These are phyloP conservation scores for Cladosporium cucumerinum DNA, from an alignment of 2,329 filamentous ascomycete genomes.

Conservation along the genomic window DNA sequence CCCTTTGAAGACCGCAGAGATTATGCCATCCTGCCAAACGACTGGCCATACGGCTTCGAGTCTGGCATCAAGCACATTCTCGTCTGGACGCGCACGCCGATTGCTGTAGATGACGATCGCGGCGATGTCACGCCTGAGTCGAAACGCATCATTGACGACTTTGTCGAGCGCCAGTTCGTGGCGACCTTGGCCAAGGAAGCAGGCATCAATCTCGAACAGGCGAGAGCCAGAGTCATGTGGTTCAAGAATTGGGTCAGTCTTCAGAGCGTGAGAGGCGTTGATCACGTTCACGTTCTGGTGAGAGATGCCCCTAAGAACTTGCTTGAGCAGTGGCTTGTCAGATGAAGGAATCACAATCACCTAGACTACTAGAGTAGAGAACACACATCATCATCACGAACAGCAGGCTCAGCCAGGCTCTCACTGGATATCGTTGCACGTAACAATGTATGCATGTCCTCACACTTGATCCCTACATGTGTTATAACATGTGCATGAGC, in stretches of 20 bases:
- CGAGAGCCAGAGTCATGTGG: conserved; percentile 54
- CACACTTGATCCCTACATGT: not conserved
- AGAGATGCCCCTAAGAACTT: conserved; percentile 43
- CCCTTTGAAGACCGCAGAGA: conserved; percentile 56
- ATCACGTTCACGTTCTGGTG: conserved; percentile 56
- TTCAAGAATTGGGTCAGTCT: conserved; percentile 63
- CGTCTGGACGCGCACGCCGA: conserved; percentile 55
- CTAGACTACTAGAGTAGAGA: not conserved
- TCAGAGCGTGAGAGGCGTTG: conserved; percentile 58
- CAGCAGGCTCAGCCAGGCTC: not conserved
- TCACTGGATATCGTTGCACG: not conserved
- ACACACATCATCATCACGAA: not conserved
- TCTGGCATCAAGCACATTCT: conserved; percentile 55
- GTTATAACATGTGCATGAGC: not conserved
- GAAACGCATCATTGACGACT: conserved; percentile 46
- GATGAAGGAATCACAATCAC: not conserved
- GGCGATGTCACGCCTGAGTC: conserved; percentile 53
- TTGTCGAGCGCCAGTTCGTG: conserved; percentile 51
- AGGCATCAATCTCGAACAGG: conserved; percentile 24
- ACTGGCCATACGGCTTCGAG: conserved; percentile 61
- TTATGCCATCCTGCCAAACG: conserved; percentile 57
- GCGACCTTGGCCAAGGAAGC: conserved; percentile 35
- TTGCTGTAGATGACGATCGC: conserved; percentile 43
- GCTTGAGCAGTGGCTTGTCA: conserved; percentile 28
- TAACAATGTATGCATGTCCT: no score